phyloP scores from a whole-genome alignment of 1,139 yeast species.

The Yamadazyma dendronema region DNA sequence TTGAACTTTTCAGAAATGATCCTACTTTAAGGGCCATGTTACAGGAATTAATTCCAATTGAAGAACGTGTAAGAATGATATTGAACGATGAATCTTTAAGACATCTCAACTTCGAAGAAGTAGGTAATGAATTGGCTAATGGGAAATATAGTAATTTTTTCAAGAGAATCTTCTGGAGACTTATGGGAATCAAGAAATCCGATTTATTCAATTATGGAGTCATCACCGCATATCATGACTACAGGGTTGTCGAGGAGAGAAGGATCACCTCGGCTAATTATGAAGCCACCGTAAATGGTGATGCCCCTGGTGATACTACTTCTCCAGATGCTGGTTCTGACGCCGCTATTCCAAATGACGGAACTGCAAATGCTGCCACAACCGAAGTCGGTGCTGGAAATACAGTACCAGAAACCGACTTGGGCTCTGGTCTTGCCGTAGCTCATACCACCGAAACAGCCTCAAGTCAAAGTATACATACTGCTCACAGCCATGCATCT shows the following conservation, averaged over 20 bases:
- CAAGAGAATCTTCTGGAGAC: slow-evolving; percentile 47
- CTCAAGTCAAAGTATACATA: slow-evolving; percentile 5
- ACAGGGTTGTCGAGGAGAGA: slow-evolving; percentile 15
- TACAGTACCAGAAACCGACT: not conserved
- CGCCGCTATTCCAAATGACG: not conserved
- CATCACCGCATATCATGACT: slow-evolving; percentile 32
- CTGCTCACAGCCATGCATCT: slow-evolving; percentile 4
- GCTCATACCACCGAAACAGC: not conserved
- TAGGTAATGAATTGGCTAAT: slow-evolving; percentile 40
- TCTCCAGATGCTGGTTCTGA: not conserved
- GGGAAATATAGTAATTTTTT: slow-evolving; percentile 33
- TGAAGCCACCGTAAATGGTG: not conserved
- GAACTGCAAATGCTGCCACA: not conserved
- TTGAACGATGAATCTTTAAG: slow-evolving; percentile 26
- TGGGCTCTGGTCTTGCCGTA: not conserved
- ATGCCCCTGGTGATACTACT: not conserved
- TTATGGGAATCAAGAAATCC: slow-evolving; percentile 50
- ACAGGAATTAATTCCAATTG: slow-evolving; percentile 40
- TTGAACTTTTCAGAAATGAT: slow-evolving; percentile 41
- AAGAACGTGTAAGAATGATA: slow-evolving; percentile 39
- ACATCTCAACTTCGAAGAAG: slow-evolving; percentile 38
- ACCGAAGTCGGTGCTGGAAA: not conserved
- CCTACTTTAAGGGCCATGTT: slow-evolving; percentile 39
- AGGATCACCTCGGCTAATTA: slow-evolving; percentile 1
- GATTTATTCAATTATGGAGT: slow-evolving; percentile 57